Evolutionary conservation across 495 filamentous ascomycete genomes (phyloP).

Genomic region (Talaromyces stipitatus): DNA sequence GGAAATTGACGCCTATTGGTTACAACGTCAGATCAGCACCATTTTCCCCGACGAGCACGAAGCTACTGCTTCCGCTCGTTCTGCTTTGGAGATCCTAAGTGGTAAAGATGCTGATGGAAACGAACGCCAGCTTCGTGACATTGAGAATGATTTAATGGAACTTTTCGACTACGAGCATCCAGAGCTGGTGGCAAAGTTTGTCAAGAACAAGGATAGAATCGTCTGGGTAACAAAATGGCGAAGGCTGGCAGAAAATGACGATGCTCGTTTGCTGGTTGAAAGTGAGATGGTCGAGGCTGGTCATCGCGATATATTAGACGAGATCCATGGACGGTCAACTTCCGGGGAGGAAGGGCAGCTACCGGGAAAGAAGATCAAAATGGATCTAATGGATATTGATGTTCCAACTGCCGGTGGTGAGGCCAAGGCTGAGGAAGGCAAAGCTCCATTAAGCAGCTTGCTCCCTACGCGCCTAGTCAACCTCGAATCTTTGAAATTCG

Average conservation of each 20-base stretch:
- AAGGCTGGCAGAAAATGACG: constrained; percentile 68
- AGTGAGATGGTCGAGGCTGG: constrained; percentile 84
- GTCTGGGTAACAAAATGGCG: constrained; percentile 93
- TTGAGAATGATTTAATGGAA: constrained; percentile 98
- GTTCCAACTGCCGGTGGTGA: constrained; percentile 51
- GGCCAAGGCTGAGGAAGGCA: constrained; percentile 37
- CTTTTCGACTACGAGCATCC: constrained; percentile 96
- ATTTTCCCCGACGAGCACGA: constrained; percentile 85
- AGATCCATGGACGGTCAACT: constrained; percentile 59
- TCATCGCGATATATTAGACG: constrained; percentile 78
- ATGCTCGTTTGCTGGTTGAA: constrained; percentile 72
- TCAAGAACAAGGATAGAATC: constrained; percentile 83
- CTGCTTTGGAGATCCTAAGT: constrained; percentile 72
- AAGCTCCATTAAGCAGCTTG: constrained; percentile 70
- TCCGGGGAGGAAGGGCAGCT: constrained; percentile 47
- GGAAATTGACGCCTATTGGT: constrained; percentile 95
- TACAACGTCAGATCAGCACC: constrained; percentile 83
- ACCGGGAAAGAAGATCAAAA: constrained; percentile 71
- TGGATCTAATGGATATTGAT: constrained; percentile 87
- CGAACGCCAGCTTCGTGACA: constrained; percentile 76
- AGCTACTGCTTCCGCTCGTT: constrained; percentile 79
- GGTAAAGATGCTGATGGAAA: constrained; percentile 71
- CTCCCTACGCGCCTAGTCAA: constrained; percentile 85
- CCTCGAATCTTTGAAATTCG: constrained; percentile 91
- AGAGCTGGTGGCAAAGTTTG: constrained; percentile 86